Base-by-base conservation (phyloP, 176 grass and related monocot species). In the Microstegium vimineum region DNA sequence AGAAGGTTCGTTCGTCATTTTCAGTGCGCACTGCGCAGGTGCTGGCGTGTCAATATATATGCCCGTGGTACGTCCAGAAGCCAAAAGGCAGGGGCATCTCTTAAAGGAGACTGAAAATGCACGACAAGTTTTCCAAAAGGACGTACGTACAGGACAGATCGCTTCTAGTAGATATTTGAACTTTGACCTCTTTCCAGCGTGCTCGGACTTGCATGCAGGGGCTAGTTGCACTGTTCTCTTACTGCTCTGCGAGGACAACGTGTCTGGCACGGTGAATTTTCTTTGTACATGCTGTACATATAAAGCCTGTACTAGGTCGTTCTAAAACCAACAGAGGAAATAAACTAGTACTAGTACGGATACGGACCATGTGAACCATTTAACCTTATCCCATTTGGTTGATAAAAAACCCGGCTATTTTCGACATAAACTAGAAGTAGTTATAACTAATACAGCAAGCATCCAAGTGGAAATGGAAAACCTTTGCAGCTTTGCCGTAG, bases 111-210 rank as follows among this genome's bases (percentile, higher is more conserved):
- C 75, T 11, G 10, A 65, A 73, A 81, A 83, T 17, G 75, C 27
- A 73, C 20, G 45, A 11, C 8, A 73, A 36, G 6, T 31, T 80
- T 79, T 88, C 13, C 46, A 79, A 73, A 86, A 52, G 59, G 31
- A n/a, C 61, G 69, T 37, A 47, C 37, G 33, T 33, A 42, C 42
- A 41, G 32, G 34, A 31, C 22, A 49, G 51, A 89, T 78, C 16
- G 22, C 73, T 73, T 85, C 83, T 73, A 66, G 83, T 73, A 66
- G 83, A 90, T 78, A 34, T 46, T 54, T 85, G 78, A 86, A 90
- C 57, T 66, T 79, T 35, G 27, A 73, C 47, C 43, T 51, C 27
- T 5, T 32, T 14, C 37, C 5, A 7, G 69, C 41, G 6, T 31
- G 26, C 70, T 20, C n/a, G n/a, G n/a, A n/a, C 42, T 49, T 32